Evolutionary conservation across 2,329 filamentous ascomycete species (phyloP), one percentile per base, ranked within the genome.

Genomic region (Alternaria triticimaculans): DNA sequence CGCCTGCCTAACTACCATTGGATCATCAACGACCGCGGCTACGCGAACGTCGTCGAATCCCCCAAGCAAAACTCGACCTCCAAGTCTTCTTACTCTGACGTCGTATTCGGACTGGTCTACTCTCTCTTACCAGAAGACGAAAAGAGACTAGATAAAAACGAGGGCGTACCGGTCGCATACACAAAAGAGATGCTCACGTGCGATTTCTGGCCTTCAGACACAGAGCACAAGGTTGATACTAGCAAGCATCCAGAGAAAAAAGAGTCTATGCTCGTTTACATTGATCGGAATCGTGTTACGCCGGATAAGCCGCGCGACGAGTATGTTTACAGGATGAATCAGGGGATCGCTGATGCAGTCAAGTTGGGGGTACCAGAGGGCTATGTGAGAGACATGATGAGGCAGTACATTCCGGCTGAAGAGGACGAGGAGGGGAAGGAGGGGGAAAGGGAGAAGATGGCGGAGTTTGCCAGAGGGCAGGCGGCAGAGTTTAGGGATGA

Each of bases 1-100:
- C 79, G 85, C 20, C 83, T 93, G 4, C 73, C 76, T 1, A 81
- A 82, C 44, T 90, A 88, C 82, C 80, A 77, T 48, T 93, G 89
- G 89, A 83, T 90, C 57, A 92, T 93, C 81, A 90, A 89, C 73
- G 78, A 82, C 49, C 84, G 89, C 2, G 89, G 89, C 14, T 92
- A 89, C 74, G 90, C 90, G 43, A 93, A 92, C 73, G 81, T 92
- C n/a, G 84, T 88, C 25, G 74, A 70, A 33, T 28, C 51, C 68
- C 21, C 6, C 18, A n/a, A 53, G 28, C 18, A 21, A 15, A 37
- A 23, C 28, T 41, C 37, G 37, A 12, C 66, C 66, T 25, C 41
- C 11, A 30, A 7, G 21, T 21, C 21, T n/a, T 10, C 28, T 4
- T 20, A 46, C 23, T 26, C 14, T 41, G 4, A 41, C 15, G 61